Evolutionary conservation across 1,284 basidiomycete species (phyloP).

Genomic region (Sanghuangporus weigelae): DNA sequence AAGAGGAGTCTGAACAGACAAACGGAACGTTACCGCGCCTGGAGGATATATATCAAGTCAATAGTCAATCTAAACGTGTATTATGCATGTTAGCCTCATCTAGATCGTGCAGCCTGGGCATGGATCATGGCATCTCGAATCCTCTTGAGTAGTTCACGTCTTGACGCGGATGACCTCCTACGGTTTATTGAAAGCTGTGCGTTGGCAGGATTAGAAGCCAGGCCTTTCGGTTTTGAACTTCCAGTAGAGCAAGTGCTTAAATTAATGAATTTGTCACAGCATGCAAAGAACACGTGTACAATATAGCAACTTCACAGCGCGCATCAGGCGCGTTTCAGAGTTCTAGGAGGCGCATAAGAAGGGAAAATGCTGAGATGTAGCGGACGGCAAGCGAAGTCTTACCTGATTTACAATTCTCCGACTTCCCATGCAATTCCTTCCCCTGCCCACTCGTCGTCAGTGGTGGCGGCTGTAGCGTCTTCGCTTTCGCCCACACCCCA

Average conservation of each 20-base stretch:
- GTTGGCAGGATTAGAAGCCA: not conserved
- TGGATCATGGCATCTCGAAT: not conserved
- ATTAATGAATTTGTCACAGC: conserved; percentile 15
- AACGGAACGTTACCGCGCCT: not conserved
- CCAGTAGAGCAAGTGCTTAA: conserved; percentile 1
- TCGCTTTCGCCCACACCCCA: conserved; percentile 69
- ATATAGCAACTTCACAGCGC: conserved; percentile 4
- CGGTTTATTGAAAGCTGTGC: not conserved
- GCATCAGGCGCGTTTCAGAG: not conserved
- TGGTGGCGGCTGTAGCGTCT: conserved; percentile 31
- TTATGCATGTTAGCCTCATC: conserved; percentile 4
- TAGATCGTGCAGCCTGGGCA: not conserved
- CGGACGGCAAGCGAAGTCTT: conserved; percentile 20
- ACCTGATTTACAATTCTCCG: conserved; percentile 41
- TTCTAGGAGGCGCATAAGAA: conserved; percentile 2
- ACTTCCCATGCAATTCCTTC: conserved; percentile 76
- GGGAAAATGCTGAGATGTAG: not conserved
- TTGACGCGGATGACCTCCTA: not conserved
- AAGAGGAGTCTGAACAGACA: not conserved
- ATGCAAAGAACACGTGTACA: conserved; percentile 13
- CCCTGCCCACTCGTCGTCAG: conserved; percentile 67
- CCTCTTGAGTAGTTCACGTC: not conserved
- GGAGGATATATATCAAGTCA: not conserved
- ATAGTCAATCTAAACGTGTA: conserved; percentile 1
- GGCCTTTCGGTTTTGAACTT: conserved; percentile 4